These are phyloP conservation scores for Alternaria angustiovoidea DNA, from an alignment of 2,329 filamentous ascomycete genomes.

Conservation along the genomic window DNA sequence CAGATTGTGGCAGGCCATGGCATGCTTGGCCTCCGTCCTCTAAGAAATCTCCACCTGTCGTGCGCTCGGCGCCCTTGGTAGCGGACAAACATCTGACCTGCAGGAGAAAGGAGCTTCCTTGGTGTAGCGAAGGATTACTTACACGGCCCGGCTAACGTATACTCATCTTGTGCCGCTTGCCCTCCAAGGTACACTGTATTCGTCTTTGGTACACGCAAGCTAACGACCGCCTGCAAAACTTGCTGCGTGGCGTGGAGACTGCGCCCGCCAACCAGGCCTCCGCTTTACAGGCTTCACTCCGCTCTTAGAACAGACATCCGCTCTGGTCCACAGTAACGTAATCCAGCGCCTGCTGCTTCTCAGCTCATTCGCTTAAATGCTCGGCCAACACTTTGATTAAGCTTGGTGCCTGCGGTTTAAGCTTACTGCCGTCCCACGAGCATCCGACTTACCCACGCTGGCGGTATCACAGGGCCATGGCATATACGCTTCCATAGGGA, in stretches of 20 bases:
- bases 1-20: constrained; percentile 13
- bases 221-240: constrained; percentile 9
- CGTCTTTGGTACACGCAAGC: not conserved
- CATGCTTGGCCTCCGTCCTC: constrained; percentile 35
- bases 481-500: constrained; percentile 15
- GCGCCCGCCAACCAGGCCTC: constrained; percentile 13
- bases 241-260: constrained; percentile 28
- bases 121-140: not conserved
- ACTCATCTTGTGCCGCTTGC: not conserved
- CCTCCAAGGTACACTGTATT: not conserved
- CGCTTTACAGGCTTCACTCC: constrained; percentile 8
- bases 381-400: constrained; percentile 36
- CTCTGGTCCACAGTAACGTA: constrained; percentile 45
- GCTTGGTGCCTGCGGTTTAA: constrained; percentile 45
- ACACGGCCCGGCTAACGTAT: not conserved
- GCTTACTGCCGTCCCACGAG: constrained; percentile 44
- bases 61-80: constrained; percentile 13
- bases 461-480: constrained; percentile 28
- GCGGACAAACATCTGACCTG: constrained; percentile 3
- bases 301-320: constrained; percentile 35
- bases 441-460: constrained; percentile 39
- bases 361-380: constrained; percentile 32
- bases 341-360: constrained; percentile 29
- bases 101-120: constrained; percentile 1
- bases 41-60: constrained; percentile 14